Percentiles rank a stretch among this genome's conserved stretches.
phyloP scores from a whole-genome alignment of 106 monocot genomes.

The Dendrobium chrysotoxum region DNA sequence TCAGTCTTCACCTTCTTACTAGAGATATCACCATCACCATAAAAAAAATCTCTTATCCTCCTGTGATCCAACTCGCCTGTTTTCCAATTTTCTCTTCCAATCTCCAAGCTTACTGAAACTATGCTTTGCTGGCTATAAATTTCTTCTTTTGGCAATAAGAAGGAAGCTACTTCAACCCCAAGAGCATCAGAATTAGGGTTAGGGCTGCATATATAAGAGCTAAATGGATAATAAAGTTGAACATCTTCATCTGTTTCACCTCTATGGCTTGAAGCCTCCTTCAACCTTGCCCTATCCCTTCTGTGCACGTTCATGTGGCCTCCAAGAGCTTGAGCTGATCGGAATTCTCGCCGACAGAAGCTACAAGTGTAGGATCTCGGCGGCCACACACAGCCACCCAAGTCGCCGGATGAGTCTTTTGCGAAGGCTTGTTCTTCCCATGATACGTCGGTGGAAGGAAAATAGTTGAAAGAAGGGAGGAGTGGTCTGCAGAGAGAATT shows the following conservation, averaged over 20 bases:
- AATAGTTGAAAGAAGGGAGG: neutral
- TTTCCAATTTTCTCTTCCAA: constrained; percentile 17
- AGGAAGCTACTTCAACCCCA: neutral
- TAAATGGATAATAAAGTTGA: no score
- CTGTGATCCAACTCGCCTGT: constrained; percentile 13
- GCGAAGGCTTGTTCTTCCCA: constrained; percentile 75
- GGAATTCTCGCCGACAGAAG: constrained; percentile 71
- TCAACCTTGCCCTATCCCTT: constrained; percentile 66
- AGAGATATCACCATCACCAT: neutral
- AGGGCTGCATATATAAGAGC: neutral
- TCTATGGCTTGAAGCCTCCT: constrained; percentile 19
- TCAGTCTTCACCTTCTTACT: constrained; percentile 25
- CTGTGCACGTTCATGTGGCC: constrained; percentile 93
- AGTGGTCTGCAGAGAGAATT: neutral
- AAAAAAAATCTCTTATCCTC: constrained; percentile 1
- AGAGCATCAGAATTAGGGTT: constrained; percentile 17
- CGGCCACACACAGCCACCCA: constrained; percentile 62
- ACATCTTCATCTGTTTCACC: constrained; percentile 10
- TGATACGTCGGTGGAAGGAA: constrained; percentile 18
- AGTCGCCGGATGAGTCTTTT: constrained; percentile 39
- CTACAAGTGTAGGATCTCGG: constrained; percentile 75
- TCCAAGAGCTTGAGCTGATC: constrained; percentile 75
- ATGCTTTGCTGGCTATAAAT: neutral
- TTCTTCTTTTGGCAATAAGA: neutral
- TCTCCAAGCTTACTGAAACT: neutral